Base-by-base conservation (phyloP, 768 basidiomycete species). In the Leccinum subgranulosum region DNA sequence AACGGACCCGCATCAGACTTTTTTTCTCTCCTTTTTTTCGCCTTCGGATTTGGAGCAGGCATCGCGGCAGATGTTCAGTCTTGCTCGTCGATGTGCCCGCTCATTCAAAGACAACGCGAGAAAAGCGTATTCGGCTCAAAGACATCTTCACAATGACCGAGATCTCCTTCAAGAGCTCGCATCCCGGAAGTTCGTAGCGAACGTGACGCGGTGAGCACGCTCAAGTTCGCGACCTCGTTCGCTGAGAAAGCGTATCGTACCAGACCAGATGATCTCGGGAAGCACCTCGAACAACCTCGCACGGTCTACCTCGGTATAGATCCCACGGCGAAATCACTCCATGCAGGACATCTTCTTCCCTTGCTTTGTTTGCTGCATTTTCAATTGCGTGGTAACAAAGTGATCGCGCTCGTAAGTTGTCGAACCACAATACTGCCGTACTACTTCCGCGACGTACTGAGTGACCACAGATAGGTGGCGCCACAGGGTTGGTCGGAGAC, bases 401-500 rank as follows among this genome's bases (percentile, higher is more conserved):
- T 86, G 41, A 86, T 98, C 31, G 87, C 92, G 5, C 80, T 99
- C 27, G 96, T 97, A 67, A 74, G 90, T 31, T 1, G 27, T 53
- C 50, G 45, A 51, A 29, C 10, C 39, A 23, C 14, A 4, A 17
- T 3, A 17, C 23, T 43, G 41, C 5, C 49, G 12, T 21, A 39
- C 29, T 21, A 39, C 29, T 53, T 49, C 5, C 48, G 28, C 54
- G 50, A 60, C 55, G 10, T 43, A 2, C 41, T 50, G 6, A 25
- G 50, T 39, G n/a, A n/a, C 12, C 11, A 31, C 67, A 98, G 96
- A 90, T 98, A 69, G 96, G 97, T 31, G 94, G 94, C 1, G 95
- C 94, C 9, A 98, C 96, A 0, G 97, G 94, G 9, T 85, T 89
- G n/a, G 87, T 99, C 47, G 97, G 97, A 6, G 97, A 99, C 69